A percentile compares a stretch with the other conserved stretches of the same genome.
phyloP scores from a whole-genome alignment of 2,329 filamentous ascomycete genomes.

The Ramularia collo-cygni region DNA sequence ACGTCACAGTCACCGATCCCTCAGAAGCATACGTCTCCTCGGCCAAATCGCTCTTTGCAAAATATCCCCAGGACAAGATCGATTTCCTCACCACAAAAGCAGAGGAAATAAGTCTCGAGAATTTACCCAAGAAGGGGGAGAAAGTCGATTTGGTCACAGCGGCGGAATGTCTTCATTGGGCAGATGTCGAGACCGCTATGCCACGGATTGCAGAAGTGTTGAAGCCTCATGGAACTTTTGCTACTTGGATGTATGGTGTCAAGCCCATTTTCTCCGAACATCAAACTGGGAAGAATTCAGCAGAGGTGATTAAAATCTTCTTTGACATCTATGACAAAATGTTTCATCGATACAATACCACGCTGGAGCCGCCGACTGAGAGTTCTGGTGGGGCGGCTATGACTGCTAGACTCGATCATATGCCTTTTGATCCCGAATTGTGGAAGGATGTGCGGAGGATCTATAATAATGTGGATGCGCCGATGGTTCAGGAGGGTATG shows the following conservation, averaged over 20 bases:
- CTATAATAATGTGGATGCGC: neutral
- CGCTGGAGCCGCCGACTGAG: slow-evolving; percentile 2
- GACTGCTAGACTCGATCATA: slow-evolving; percentile 6
- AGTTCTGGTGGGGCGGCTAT: slow-evolving; percentile 1
- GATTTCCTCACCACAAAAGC: slow-evolving; percentile 5
- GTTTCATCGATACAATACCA: slow-evolving; percentile 1
- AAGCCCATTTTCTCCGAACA: slow-evolving; percentile 1
- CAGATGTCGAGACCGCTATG: slow-evolving; percentile 2
- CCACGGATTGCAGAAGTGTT: slow-evolving; percentile 1
- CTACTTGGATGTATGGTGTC: slow-evolving; percentile 5
- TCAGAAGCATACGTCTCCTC: slow-evolving; percentile 2
- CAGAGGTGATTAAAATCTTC: slow-evolving; percentile 4
- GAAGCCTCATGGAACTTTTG: slow-evolving; percentile 5
- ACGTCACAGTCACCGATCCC: slow-evolving; percentile 7
- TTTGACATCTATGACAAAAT: slow-evolving; percentile 7
- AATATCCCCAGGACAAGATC: neutral
- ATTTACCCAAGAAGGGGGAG: neutral
- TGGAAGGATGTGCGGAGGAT: slow-evolving; percentile 5
- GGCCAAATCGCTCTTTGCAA: slow-evolving; percentile 1
- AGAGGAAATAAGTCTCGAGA: slow-evolving; percentile 4
- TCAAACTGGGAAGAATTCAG: neutral
- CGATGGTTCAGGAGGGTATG: slow-evolving; percentile 2
- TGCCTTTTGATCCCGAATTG: slow-evolving; percentile 1
- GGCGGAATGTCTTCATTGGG: slow-evolving; percentile 7
- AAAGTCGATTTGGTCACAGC: slow-evolving; percentile 4